phyloP scores from a whole-genome alignment of 179 eudicot species.

The Heliamphora pulchella region DNA sequence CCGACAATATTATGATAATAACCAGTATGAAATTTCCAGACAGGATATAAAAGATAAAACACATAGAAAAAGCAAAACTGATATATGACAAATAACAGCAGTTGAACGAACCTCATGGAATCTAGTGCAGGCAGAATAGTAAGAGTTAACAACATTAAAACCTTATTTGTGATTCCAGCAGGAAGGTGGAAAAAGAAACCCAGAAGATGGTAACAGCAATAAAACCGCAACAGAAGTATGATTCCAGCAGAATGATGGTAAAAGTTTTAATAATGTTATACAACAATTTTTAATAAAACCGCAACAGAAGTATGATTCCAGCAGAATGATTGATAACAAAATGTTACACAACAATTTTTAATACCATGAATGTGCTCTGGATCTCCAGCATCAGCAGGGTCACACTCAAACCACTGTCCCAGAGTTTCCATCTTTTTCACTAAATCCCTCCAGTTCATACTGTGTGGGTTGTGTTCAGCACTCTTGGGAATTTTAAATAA shows the following conservation, averaged over 20 bases:
- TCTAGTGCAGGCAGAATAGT: not conserved
- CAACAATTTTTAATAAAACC: too few species aligned
- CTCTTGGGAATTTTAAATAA: conserved; percentile 58
- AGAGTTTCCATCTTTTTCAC: conserved; percentile 71
- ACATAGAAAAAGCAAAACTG: too few species aligned
- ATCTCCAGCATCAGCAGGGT: conserved; percentile 34
- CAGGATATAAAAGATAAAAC: too few species aligned
- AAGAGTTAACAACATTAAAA: not conserved
- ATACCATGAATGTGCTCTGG: conserved; percentile 43
- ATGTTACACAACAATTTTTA: not conserved
- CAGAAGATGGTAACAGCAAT: not conserved
- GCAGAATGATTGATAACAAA: too few species aligned
- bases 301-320: too few species aligned
- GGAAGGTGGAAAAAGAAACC: not conserved
- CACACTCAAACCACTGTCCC: conserved; percentile 51
- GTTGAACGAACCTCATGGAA: not conserved
- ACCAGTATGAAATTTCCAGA: too few species aligned
- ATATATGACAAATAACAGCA: too few species aligned
- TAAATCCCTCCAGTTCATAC: conserved; percentile 82
- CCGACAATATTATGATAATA: too few species aligned
- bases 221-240: too few species aligned
- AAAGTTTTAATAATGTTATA: too few species aligned
- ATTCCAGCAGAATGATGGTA: too few species aligned
- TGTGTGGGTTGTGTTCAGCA: conserved; percentile 55
- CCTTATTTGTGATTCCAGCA: not conserved